phyloP scores from a whole-genome alignment of 116 monocot genomes.

The Posidonia oceanica region DNA sequence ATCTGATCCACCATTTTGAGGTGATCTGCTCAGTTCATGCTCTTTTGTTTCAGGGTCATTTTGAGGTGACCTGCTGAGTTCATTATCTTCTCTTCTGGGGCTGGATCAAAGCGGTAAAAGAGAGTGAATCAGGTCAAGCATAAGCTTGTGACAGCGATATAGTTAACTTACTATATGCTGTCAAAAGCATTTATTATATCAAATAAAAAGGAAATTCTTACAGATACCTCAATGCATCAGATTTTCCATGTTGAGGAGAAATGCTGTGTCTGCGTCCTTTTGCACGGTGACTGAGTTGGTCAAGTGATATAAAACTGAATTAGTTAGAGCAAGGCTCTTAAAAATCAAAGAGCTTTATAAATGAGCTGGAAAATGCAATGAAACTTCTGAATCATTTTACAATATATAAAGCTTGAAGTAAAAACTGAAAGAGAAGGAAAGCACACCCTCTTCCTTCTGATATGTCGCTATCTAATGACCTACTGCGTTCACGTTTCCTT shows the following conservation, averaged over 20 bases:
- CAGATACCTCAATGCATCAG: conserved; percentile 5
- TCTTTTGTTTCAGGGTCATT: conserved; percentile 1
- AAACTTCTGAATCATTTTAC: no score
- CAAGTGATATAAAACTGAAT: neutral
- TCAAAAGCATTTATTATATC: neutral
- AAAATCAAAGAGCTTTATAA: neutral
- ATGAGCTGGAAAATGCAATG: no score
- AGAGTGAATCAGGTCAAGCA: neutral
- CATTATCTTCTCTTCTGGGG: neutral
- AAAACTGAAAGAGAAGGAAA: neutral
- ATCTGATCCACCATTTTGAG: conserved; percentile 7
- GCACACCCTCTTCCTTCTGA: conserved; percentile 12
- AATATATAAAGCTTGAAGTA: neutral
- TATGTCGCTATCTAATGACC: conserved; percentile 6
- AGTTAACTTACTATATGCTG: no score
- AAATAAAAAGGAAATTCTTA: neutral
- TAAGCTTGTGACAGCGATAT: neutral
- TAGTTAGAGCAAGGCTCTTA: neutral
- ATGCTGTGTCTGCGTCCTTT: conserved; percentile 2
- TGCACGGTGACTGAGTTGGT: neutral
- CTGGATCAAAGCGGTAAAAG: conserved; percentile 4
- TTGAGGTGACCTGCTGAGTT: conserved; percentile 6
- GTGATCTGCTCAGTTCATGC: neutral
- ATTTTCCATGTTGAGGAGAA: conserved; percentile 6
- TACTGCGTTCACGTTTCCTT: conserved; percentile 10